phyloP scores from a whole-genome alignment of 306 rosid genomes.

The Chamaecrista fasciculata region DNA sequence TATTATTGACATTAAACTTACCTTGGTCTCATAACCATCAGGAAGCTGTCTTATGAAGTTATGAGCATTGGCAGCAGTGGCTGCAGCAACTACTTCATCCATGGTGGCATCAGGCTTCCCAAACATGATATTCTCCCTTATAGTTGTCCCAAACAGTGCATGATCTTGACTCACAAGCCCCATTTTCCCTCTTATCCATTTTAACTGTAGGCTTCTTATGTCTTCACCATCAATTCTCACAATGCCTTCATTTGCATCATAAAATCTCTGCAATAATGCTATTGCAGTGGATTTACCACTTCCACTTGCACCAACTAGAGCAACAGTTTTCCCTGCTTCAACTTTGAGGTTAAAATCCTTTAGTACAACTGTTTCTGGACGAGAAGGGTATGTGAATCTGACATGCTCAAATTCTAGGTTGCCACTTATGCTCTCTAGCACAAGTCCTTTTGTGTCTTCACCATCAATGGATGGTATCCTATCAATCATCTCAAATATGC shows the following conservation, averaged over 20 bases:
- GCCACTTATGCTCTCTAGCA: slow-evolving; percentile 54
- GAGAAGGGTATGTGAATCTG: slow-evolving; percentile 76
- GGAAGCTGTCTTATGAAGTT: slow-evolving; percentile 89
- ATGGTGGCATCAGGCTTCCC: slow-evolving; percentile 83
- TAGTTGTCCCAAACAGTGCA: slow-evolving; percentile 88
- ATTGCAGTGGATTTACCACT: slow-evolving; percentile 93
- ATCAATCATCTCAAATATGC: slow-evolving; percentile 67
- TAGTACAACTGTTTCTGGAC: slow-evolving; percentile 65
- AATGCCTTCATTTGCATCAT: slow-evolving; percentile 70
- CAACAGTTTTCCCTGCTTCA: slow-evolving; percentile 84
- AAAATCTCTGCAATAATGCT: slow-evolving; percentile 77
- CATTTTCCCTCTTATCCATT: slow-evolving; percentile 84
- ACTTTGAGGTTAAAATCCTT: slow-evolving; percentile 66
- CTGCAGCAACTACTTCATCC: slow-evolving; percentile 80
- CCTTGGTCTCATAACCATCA: slow-evolving; percentile 93
- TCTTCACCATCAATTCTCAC: slow-evolving; percentile 74
- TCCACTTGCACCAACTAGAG: slow-evolving; percentile 94
- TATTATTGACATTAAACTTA: slow-evolving; percentile 10
- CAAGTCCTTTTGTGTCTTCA: slow-evolving; percentile 57
- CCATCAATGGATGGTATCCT: slow-evolving; percentile 68
- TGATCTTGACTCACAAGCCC: slow-evolving; percentile 98
- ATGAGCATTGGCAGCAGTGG: slow-evolving; percentile 90
- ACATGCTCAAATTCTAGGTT: slow-evolving; percentile 63
- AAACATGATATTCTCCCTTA: slow-evolving; percentile 82
- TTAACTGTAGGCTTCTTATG: slow-evolving; percentile 58